A percentile compares a stretch with the other conserved stretches of the same genome.
These are phyloP conservation scores for Fremontodendron californicum DNA, from an alignment of 345 rosid species.

Conservation along the genomic window DNA sequence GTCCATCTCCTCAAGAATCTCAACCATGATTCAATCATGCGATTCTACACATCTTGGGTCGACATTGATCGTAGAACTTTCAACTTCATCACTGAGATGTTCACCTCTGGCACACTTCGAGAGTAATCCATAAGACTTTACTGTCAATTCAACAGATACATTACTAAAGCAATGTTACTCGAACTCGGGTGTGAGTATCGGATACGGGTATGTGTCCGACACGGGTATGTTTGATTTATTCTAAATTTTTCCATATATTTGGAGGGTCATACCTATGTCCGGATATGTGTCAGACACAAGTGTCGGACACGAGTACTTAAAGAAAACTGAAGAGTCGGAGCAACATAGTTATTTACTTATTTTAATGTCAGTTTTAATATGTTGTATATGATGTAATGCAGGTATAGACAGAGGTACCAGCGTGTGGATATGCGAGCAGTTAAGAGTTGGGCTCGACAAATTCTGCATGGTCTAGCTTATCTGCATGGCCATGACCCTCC, in stretches of 20 bases:
- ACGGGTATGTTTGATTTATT: too few relatives aligned
- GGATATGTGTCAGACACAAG: too few relatives aligned
- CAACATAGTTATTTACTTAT: too few relatives aligned
- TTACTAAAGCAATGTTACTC: too few relatives aligned
- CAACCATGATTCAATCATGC: conserved; percentile 69
- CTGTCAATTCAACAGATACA: not conserved
- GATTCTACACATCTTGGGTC: conserved; percentile 71
- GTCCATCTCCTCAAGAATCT: conserved; percentile 85
- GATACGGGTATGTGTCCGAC: too few relatives aligned
- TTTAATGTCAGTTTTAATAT: conserved; percentile 1
- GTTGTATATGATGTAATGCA: conserved; percentile 20
- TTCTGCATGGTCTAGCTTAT: conserved; percentile 66
- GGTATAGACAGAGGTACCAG: conserved; percentile 67
- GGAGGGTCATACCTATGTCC: too few relatives aligned
- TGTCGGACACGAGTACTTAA: too few relatives aligned
- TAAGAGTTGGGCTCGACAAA: conserved; percentile 91
- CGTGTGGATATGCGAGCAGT: conserved; percentile 64
- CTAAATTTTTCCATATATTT: too few relatives aligned
- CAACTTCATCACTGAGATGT: conserved; percentile 91
- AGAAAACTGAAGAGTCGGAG: too few relatives aligned
- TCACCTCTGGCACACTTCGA: conserved; percentile 93
- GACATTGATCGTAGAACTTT: conserved; percentile 67
- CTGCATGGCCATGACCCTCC: conserved; percentile 83
- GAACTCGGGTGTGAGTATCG: too few relatives aligned
- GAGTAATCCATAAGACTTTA: conserved; percentile 32